Evolutionary conservation across 2,329 filamentous ascomycete species (phyloP).

Genomic region (Fusarium sp.): DNA sequence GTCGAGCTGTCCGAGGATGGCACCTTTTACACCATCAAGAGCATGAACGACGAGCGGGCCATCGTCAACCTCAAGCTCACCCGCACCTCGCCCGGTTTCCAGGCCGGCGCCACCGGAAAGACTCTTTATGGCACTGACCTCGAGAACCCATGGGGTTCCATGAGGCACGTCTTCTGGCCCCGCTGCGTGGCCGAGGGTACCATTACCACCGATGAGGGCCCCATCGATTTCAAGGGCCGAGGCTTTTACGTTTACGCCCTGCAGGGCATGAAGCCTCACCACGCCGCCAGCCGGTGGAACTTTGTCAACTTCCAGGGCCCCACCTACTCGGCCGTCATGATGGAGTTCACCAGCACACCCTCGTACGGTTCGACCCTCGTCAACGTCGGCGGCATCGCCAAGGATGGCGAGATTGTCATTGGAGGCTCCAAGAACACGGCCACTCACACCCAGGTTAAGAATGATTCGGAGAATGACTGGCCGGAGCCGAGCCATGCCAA

Average conservation of each 20-base stretch:
- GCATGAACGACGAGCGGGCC: conserved; percentile 81
- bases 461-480: conserved; percentile 87
- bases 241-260: conserved; percentile 87
- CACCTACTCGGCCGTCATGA: conserved; percentile 87
- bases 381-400: conserved; percentile 83
- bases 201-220: conserved; percentile 84
- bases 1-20: conserved; percentile 89
- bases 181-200: conserved; percentile 84
- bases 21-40: conserved; percentile 88
- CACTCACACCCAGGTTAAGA: conserved; percentile 75
- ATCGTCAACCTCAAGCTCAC: conserved; percentile 90
- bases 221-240: conserved; percentile 83
- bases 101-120: conserved; percentile 85
- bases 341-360: conserved; percentile 95
- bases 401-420: conserved; percentile 82
- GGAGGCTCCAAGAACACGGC: conserved; percentile 75
- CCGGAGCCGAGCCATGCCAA: conserved; percentile 83
- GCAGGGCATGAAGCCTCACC: conserved; percentile 99
- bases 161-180: conserved; percentile 96
- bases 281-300: conserved; percentile 92
- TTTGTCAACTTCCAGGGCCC: conserved; percentile 93
- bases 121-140: conserved; percentile 89
- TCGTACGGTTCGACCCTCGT: conserved; percentile 91
- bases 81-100: conserved; percentile 81
- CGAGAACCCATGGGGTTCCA: conserved; percentile 87